Conservation (phyloP, 1,284 basidiomycete genomes). For the Somion occarium region DNA sequence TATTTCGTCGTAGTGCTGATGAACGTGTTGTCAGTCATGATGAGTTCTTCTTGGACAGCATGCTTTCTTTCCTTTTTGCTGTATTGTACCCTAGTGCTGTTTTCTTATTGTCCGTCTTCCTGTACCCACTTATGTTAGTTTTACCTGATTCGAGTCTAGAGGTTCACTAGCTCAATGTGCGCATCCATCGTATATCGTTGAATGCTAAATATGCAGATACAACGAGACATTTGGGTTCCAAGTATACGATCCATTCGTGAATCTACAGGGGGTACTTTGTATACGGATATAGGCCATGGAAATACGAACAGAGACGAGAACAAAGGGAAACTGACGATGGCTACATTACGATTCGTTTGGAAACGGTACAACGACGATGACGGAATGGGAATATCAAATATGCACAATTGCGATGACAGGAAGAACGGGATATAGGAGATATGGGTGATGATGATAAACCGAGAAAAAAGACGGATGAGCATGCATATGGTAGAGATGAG, state of each 20-base stretch:
- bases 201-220: too few species aligned
- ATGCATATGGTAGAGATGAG: not conserved
- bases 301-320: not conserved
- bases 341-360: too few species aligned
- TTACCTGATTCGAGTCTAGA: too few species aligned
- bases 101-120: not conserved
- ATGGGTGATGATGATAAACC: not conserved
- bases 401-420: not conserved
- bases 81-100: not conserved
- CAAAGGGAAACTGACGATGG: not conserved
- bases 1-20: too few species aligned
- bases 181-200: too few species aligned
- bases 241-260: too few species aligned
- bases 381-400: not conserved
- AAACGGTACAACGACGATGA: not conserved
- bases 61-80: not conserved
- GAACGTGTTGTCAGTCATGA: too few species aligned
- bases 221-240: too few species aligned
- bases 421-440: not conserved
- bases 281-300: not conserved
- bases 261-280: too few species aligned
- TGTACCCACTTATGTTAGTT: not conserved
- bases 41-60: too few species aligned
- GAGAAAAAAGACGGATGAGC: not conserved
- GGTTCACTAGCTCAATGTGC: too few species aligned